Percentiles rank a stretch among this genome's conserved stretches.
phyloP scores from a whole-genome alignment of 2,329 filamentous ascomycete species.

The Exophiala xenobiotica region DNA sequence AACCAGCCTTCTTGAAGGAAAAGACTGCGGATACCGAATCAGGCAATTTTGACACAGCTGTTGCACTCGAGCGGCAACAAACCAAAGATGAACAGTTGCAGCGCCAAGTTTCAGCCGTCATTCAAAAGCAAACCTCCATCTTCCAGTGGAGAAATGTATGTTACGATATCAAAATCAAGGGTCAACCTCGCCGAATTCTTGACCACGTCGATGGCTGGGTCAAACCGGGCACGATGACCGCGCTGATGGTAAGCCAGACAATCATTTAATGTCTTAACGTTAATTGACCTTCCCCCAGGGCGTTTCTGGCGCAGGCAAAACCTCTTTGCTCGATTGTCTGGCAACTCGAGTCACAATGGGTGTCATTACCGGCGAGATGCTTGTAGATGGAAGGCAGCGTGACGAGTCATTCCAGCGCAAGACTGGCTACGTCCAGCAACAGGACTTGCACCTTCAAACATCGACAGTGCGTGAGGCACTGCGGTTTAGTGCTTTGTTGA shows the following conservation, averaged over 20 bases:
- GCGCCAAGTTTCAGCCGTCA: slow-evolving; percentile 18
- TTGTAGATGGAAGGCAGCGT: slow-evolving; percentile 70
- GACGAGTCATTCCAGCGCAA: slow-evolving; percentile 85
- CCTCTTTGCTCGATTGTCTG: slow-evolving; percentile 80
- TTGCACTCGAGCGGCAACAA: slow-evolving; percentile 14
- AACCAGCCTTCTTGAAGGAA: slow-evolving; percentile 45
- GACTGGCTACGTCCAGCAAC: slow-evolving; percentile 88
- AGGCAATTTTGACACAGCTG: slow-evolving; percentile 7
- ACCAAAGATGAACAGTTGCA: slow-evolving; percentile 14
- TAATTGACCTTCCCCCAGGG: slow-evolving; percentile 39
- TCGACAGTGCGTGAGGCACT: slow-evolving; percentile 85
- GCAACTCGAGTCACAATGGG: slow-evolving; percentile 85
- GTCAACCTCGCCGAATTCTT: slow-evolving; percentile 70
- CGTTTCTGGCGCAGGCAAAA: slow-evolving; percentile 87
- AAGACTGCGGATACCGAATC: slow-evolving; percentile 11
- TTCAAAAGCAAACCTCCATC: slow-evolving; percentile 65
- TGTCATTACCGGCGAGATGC: slow-evolving; percentile 81
- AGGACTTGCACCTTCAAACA: slow-evolving; percentile 82
- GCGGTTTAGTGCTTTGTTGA: slow-evolving; percentile 78
- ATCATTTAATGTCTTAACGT: not conserved
- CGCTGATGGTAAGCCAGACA: slow-evolving; percentile 64
- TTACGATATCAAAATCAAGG: slow-evolving; percentile 79
- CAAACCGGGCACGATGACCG: slow-evolving; percentile 87
- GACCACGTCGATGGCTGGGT: slow-evolving; percentile 90
- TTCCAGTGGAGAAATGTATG: slow-evolving; percentile 85